A percentile compares a stretch with the other conserved stretches of the same genome.
phyloP scores from a whole-genome alignment of 2,329 filamentous ascomycete species.

The Aureobasidium leucospermi region DNA sequence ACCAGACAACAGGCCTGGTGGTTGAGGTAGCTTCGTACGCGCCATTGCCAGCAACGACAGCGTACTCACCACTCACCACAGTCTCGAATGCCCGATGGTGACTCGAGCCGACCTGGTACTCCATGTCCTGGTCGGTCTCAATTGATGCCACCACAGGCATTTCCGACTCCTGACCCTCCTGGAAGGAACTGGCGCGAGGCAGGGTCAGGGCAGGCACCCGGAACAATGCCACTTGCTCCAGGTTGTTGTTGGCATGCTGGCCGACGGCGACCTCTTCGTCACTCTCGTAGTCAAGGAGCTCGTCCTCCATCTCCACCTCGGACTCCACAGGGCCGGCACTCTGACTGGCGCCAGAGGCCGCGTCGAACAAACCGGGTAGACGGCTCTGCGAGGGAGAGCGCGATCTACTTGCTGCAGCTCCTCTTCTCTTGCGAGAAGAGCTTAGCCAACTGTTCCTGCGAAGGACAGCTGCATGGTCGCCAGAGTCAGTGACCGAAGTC shows the following conservation, averaged over 20 bases:
- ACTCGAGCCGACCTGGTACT: constrained; percentile 2
- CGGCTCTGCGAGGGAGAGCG: not conserved
- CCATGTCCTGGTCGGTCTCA: not conserved
- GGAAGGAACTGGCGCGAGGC: not conserved
- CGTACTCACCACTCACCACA: not conserved
- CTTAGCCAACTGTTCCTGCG: constrained; percentile 3
- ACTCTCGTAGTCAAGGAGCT: not conserved
- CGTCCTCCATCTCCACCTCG: not conserved
- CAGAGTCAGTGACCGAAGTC: constrained; percentile 4
- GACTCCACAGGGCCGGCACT: not conserved
- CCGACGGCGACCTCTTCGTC: not conserved
- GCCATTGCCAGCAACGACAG: not conserved
- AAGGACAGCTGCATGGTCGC: constrained; percentile 5
- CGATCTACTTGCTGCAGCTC: constrained; percentile 2
- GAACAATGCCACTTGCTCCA: not conserved
- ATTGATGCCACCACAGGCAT: constrained; percentile 1
- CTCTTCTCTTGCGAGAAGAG: not conserved
- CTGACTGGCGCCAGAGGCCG: not conserved
- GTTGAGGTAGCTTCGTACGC: not conserved
- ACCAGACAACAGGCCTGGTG: constrained; percentile 6
- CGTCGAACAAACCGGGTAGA: not conserved
- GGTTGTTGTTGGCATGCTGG: constrained; percentile 3
- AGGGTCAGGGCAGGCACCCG: not conserved
- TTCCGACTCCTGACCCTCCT: not conserved
- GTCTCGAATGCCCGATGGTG: not conserved